phyloP scores from a whole-genome alignment of 208 protist species.

The Plasmodiophora brassicae region DNA sequence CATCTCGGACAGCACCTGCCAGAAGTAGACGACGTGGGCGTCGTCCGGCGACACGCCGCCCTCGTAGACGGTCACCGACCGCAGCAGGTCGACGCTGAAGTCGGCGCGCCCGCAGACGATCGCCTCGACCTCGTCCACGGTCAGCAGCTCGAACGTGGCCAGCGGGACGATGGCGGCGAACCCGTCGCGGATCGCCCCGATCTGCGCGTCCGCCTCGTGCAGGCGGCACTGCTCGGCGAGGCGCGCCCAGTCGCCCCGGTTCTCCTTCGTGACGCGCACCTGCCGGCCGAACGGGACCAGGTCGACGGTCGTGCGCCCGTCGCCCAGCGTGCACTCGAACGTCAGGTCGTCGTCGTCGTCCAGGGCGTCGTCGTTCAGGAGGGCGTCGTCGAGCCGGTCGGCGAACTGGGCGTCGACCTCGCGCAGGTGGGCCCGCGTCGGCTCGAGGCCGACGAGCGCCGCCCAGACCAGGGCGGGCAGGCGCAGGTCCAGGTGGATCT shows the following conservation, averaged over 20 bases:
- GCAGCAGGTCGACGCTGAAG: constrained; percentile 39
- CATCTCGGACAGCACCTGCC: constrained; percentile 39
- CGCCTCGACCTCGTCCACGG: constrained; percentile 38
- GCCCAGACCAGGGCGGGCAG: neutral
- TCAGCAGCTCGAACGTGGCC: constrained; percentile 23
- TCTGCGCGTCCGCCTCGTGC: constrained; percentile 18
- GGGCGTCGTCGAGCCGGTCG: neutral
- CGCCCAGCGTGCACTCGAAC: neutral
- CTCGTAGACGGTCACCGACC: constrained; percentile 32
- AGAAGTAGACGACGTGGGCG: constrained; percentile 34
- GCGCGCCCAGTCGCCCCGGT: neutral
- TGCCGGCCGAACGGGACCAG: constrained; percentile 25
- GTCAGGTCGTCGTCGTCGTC: neutral
- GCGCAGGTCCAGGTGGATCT: constrained; percentile 22
- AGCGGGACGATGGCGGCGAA: constrained; percentile 34
- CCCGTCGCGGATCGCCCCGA: constrained; percentile 35
- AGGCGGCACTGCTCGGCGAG: neutral
- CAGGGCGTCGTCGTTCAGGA: neutral
- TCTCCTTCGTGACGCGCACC: neutral
- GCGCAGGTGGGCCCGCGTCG: neutral
- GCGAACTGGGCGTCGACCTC: neutral
- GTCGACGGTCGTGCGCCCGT: neutral
- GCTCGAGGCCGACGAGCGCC: neutral
- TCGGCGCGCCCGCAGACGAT: constrained; percentile 43
- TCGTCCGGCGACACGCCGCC: neutral